Evolutionary conservation across 768 basidiomycete genomes (phyloP), one percentile per base, ranked within the genome.

Genomic region (Rhodotorula toruloides): DNA sequence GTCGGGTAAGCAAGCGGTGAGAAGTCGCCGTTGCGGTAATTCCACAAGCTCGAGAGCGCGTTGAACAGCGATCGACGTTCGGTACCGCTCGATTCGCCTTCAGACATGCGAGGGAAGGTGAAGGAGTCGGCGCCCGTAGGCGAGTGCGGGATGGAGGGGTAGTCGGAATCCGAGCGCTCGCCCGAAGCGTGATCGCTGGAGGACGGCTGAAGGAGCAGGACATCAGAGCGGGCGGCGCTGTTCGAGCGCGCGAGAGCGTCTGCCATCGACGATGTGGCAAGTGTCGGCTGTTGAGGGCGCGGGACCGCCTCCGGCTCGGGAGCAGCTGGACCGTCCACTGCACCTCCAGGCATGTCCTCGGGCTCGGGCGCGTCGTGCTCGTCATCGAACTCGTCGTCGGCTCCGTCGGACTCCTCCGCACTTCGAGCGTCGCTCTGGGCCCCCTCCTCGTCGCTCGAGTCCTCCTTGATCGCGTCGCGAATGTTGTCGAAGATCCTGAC

Each of bases 391-490:
- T 84, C 84, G 17, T 84, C 85, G 37, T 86, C 84, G 70, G 87
- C 85, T 57, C 86, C 84, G 36, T 58, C 71, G n/a, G 60, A 63
- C 43, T 68, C 73, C 55, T 69, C 70, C 36, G 60, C 56, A 46
- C 60, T 66, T 16, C 61, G 55, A 2, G 8, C 21, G 19, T 19
- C 6, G 12, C 29, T 16, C 29, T 46, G 21, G n/a, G 13, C 19
- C 19, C 5, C 40, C 5, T 31, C 54, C 11, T 77, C 78, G 7
- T 89, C 88, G 29, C 71, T 70, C 39, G 76, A 77, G 50, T 79
- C 78, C 72, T 90, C 89, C 57, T 83, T 83, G 75, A 96, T 89
- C 3, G 89, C 93, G 73, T 96, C 92, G 75, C 88, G 87, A 73
- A 96, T 84, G 74, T 90, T 92, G 58, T 89, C 87, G 32, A 96